Evolutionary conservation across 2,329 filamentous ascomycete species (phyloP), one percentile per base, ranked within the genome.

Genomic region (Davidsoniella neocaledoniae): DNA sequence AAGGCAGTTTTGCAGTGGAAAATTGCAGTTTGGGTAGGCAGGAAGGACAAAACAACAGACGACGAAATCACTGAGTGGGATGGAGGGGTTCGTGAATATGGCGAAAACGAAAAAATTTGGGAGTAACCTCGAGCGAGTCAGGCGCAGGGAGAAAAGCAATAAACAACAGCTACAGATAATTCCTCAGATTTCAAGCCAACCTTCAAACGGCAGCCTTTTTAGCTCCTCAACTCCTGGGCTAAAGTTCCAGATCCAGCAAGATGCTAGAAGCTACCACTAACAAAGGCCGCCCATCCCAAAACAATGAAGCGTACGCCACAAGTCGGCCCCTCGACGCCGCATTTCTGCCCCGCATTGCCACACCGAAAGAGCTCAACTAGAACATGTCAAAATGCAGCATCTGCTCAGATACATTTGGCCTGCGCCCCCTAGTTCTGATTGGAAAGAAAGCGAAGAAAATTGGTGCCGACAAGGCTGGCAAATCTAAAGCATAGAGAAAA

Each of bases 381-480:
- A 43, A 43, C 39, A 43, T 21, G n/a, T 43, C 41, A 23, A 3
- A 25, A 7, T 4, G 5, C 10, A 2, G 10, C 7, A 12, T 46
- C 6, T 38, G 41, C 26, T n/a, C 1, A 10, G 7, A 48, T 48
- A 51, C 7, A 43, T 51, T 43, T 51, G 45, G 26, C 21, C 40
- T 4, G 16, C 4, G 21, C n/a, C 2, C 14, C 14, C 7, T 17
- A 33, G 12, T 9, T 33, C 21, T 16, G 17, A 17, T 21, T 23
- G 42, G 25, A 19, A 23, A 23, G 9, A 33, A 10, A 29, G 14
- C 17, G n/a, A 12, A 16, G 17, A 16, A 14, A 37, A 33, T 26
- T 23, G 12, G 14, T 33, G 14, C n/a, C 12, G 36, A 48, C 49
- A 48, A 51, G 49, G 49, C 49, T 51, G 45, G 17, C 17, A 43